Conservation (phyloP, 805 yeast species). For the Wickerhamiella allomyrinae region DNA sequence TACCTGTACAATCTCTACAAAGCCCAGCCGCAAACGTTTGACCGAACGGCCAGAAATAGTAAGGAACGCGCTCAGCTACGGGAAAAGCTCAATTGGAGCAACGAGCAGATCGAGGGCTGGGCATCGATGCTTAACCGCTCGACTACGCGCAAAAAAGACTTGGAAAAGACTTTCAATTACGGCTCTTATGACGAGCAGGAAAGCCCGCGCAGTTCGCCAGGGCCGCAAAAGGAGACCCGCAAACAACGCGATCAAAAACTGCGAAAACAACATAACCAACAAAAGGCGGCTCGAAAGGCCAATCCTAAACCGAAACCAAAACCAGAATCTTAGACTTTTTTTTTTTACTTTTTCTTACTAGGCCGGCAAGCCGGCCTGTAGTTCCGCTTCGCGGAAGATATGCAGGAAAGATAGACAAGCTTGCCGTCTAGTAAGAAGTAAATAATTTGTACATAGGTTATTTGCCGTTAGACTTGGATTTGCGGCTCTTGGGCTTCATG, state of each 20-base stretch:
- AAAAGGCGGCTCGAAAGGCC: neutral
- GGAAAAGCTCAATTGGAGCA: constrained; percentile 51
- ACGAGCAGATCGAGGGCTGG: constrained; percentile 94
- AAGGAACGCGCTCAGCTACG: constrained; percentile 38
- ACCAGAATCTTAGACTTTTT: no score
- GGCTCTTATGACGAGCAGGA: neutral
- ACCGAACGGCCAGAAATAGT: constrained; percentile 36
- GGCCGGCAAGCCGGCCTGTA: no score
- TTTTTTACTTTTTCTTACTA: no score
- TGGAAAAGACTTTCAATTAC: neutral
- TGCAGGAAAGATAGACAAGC: no score
- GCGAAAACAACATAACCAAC: constrained; percentile 32
- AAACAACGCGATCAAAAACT: constrained; percentile 19
- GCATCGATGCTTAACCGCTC: constrained; percentile 54
- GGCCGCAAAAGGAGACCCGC: constrained; percentile 12
- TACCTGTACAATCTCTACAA: constrained; percentile 9
- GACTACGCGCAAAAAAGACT: constrained; percentile 40
- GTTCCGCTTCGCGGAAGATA: no score
- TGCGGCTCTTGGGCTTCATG: no score
- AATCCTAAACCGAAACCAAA: neutral
- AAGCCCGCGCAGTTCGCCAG: neutral
- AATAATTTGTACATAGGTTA: no score
- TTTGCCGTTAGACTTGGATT: no score
- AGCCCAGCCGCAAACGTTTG: constrained; percentile 36
- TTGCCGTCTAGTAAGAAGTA: no score